Evolutionary conservation across 305 asterid species (phyloP).

Genomic region (Fraxinus sp.): DNA sequence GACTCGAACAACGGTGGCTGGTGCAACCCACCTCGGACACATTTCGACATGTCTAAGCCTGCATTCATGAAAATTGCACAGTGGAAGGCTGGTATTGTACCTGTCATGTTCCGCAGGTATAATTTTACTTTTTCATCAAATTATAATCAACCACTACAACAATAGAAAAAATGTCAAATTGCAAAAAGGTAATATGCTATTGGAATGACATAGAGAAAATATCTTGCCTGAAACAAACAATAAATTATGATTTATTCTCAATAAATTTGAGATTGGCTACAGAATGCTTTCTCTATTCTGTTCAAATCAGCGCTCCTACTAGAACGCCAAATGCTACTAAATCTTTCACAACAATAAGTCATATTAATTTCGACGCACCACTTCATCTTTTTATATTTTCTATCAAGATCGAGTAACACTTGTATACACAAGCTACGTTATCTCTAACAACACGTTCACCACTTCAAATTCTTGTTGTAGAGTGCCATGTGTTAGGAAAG

Average conservation of each 20-base stretch:
- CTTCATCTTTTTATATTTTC: not conserved
- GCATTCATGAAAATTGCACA: slow-evolving; percentile 87
- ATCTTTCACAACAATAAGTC: not conserved
- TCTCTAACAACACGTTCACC: not conserved
- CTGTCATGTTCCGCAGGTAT: slow-evolving; percentile 67
- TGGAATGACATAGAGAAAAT: not conserved
- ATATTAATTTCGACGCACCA: not conserved
- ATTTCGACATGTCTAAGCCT: slow-evolving; percentile 84
- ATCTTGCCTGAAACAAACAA: not conserved
- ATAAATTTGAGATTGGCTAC: not conserved
- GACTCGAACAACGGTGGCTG: slow-evolving; percentile 87
- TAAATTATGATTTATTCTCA: not conserved
- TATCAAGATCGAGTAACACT: not conserved
- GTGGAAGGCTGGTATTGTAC: slow-evolving; percentile 29
- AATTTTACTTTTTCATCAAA: not conserved
- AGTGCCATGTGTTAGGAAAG: slow-evolving; percentile 53
- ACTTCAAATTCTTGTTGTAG: slow-evolving; percentile 29
- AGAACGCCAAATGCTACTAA: not conserved
- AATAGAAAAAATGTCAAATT: not conserved
- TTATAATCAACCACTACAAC: not conserved
- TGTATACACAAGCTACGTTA: not conserved
- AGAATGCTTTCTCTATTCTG: not conserved
- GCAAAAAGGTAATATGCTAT: not conserved
- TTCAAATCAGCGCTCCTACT: not conserved
- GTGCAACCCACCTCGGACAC: slow-evolving; percentile 94